Evolutionary conservation across 352 stramenopile species (phyloP).

Genomic region (Blastocystis hominis): DNA sequence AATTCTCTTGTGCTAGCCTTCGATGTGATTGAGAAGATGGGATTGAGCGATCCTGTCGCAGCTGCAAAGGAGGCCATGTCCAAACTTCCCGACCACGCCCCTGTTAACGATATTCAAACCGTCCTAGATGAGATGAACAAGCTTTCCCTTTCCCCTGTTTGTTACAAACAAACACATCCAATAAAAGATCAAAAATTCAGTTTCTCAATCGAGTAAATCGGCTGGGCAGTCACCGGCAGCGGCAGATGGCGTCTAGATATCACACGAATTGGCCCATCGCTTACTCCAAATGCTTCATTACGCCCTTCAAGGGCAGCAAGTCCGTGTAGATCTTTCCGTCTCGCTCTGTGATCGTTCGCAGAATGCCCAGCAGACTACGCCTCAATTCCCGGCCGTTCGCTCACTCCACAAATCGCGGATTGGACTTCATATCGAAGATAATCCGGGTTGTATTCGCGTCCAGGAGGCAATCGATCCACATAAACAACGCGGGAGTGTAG

Average conservation of each 20-base stretch:
- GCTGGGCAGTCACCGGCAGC: neutral
- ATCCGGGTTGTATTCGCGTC: conserved; percentile 4
- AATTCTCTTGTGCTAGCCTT: conserved; percentile 35
- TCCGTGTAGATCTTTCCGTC: conserved; percentile 1
- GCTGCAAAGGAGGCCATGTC: neutral
- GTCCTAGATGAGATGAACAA: conserved; percentile 33
- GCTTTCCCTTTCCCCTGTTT: conserved; percentile 36
- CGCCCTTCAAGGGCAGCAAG: neutral
- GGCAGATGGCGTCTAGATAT: conserved; percentile 5
- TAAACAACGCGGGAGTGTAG: neutral
- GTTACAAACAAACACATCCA: conserved; percentile 14
- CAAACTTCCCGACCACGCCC: neutral
- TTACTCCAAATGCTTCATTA: conserved; percentile 15
- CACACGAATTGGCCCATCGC: neutral
- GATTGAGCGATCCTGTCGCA: neutral
- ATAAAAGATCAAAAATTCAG: conserved; percentile 42
- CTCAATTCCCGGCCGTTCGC: neutral
- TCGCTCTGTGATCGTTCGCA: neutral
- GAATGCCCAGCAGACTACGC: neutral
- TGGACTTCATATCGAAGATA: neutral
- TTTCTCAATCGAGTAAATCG: conserved; percentile 16
- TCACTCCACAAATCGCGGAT: conserved; percentile 1
- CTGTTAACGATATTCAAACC: neutral
- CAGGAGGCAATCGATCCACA: neutral
- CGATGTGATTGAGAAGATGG: conserved; percentile 39